A percentile compares a stretch with the other conserved stretches of the same genome.
Conservation (phyloP, 495 filamentous ascomycete species). For the Staphylotrichum longicolle region DNA sequence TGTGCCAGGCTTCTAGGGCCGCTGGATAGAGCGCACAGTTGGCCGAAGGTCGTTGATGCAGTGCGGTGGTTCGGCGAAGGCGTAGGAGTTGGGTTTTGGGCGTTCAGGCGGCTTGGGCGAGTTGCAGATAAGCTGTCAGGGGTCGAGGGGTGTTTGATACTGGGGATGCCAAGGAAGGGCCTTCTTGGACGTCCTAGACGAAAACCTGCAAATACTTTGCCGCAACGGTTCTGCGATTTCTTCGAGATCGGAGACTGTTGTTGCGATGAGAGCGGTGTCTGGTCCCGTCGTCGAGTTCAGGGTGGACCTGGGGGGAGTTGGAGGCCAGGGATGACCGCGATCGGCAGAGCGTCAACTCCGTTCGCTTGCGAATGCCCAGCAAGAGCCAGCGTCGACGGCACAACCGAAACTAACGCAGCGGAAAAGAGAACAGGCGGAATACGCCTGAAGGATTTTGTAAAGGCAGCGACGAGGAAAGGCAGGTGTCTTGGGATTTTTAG, state of each 20-base stretch:
- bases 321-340: not conserved
- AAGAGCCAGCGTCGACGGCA: not conserved
- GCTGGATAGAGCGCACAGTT: not conserved
- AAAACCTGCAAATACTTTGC: not conserved
- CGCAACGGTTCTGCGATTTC: not conserved
- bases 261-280: not conserved
- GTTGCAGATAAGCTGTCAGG: slow-evolving; percentile 12
- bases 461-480: not conserved
- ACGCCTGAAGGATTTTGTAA: not conserved
- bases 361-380: not conserved
- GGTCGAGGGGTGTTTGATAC: slow-evolving; percentile 9
- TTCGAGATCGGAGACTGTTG: not conserved
- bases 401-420: not conserved
- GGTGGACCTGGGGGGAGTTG: not conserved
- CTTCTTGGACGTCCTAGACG: not conserved
- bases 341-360: slow-evolving; percentile 2
- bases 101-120: slow-evolving; percentile 1
- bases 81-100: not conserved
- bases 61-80: not conserved
- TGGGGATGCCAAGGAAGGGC: slow-evolving; percentile 2
- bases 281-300: not conserved
- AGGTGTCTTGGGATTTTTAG: slow-evolving; percentile 5
- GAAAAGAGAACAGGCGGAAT: not conserved
- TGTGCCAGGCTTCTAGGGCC: not conserved
- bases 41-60: slow-evolving; percentile 5